These are phyloP conservation scores for Gymnopilus dilepis DNA, from an alignment of 768 basidiomycete species.

Conservation along the genomic window DNA sequence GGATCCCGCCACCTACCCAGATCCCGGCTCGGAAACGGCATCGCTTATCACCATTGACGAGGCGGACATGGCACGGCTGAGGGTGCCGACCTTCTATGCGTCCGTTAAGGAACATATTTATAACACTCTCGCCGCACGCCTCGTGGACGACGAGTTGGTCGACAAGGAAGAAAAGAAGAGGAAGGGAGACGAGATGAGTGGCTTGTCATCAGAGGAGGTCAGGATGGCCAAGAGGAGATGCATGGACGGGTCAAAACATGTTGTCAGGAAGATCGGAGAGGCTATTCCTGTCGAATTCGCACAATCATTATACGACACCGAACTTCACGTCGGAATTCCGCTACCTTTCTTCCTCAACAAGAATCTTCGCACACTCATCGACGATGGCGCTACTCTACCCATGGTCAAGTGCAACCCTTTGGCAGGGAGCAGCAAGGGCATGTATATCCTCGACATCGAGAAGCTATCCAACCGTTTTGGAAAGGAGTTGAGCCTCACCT, in stretches of 20 bases:
- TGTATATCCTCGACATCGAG: neutral
- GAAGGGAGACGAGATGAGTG: neutral
- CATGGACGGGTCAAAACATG: slow-evolving; percentile 4
- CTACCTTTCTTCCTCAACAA: neutral
- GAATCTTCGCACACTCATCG: neutral
- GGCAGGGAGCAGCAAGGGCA: neutral
- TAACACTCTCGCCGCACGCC: neutral
- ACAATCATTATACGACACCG: slow-evolving; percentile 1
- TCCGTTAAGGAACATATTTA: slow-evolving; percentile 2
- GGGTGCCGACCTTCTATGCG: neutral
- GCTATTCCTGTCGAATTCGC: slow-evolving; percentile 1
- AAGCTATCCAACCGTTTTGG: neutral
- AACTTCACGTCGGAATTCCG: neutral
- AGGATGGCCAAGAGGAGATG: neutral
- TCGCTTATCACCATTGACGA: slow-evolving; percentile 16
- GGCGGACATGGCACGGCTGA: neutral
- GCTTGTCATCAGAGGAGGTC: neutral
- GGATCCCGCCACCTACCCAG: slow-evolving; percentile 5
- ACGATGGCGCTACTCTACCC: neutral
- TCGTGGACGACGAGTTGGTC: slow-evolving; percentile 4
- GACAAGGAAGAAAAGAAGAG: slow-evolving; percentile 10
- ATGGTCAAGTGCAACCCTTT: neutral
- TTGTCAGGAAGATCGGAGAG: neutral
- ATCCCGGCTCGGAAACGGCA: slow-evolving; percentile 11
- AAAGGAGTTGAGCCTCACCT: neutral